A percentile compares a stretch with the other conserved stretches of the same genome.
Conservation (phyloP, 345 rosid genomes). For the Zanthoxylum bungeanum region DNA sequence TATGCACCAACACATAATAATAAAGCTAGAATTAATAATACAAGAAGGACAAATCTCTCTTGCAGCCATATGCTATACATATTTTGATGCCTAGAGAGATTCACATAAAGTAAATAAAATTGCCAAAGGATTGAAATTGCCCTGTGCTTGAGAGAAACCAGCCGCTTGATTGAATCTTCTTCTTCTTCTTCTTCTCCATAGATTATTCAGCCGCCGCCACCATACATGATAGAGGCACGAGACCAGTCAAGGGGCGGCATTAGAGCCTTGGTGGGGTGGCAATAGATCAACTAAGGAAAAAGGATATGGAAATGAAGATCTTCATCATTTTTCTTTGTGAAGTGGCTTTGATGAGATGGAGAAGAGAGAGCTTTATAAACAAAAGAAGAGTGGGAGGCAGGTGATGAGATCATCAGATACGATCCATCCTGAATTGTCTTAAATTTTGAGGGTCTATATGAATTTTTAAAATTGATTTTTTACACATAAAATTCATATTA, state of each 20-base stretch:
- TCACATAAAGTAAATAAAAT: background rate
- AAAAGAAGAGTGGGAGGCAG: background rate
- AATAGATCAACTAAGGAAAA: background rate
- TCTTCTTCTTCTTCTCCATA: no score
- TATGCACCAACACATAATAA: no score
- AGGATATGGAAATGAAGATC: background rate
- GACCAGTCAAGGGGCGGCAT: background rate
- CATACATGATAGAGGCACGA: background rate
- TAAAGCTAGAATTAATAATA: background rate
- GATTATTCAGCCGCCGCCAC: slow-evolving; percentile 12
- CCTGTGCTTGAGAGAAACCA: slow-evolving; percentile 23
- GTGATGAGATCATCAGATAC: no score
- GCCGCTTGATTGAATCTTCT: background rate
- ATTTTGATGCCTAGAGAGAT: slow-evolving; percentile 1
- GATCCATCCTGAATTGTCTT: no score
- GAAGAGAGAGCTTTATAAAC: background rate
- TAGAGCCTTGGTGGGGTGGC: slow-evolving; percentile 12
- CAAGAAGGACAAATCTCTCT: background rate
- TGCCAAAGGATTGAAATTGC: slow-evolving; percentile 47
- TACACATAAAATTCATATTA: no score
- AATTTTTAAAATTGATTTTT: no score
- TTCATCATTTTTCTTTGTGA: background rate
- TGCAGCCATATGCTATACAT: background rate
- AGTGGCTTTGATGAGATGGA: background rate
- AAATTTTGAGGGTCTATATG: no score